phyloP scores from a whole-genome alignment of 2,329 filamentous ascomycete species.

The Ophiostoma triangulosporum region DNA sequence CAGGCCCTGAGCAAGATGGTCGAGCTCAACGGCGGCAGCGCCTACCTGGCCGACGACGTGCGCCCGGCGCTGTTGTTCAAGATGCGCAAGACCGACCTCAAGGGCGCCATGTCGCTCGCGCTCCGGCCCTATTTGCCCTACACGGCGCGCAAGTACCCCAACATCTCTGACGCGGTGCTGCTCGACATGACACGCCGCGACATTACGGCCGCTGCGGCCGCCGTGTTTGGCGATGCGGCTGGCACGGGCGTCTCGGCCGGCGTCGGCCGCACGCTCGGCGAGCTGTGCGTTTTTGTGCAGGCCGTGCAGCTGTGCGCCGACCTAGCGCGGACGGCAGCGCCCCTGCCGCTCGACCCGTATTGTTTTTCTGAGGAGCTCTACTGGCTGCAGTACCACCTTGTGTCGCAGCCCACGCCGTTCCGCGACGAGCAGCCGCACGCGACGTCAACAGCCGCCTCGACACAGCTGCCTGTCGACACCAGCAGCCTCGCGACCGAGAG shows the following conservation, averaged over 20 bases:
- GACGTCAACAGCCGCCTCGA: neutral
- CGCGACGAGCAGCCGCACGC: slow-evolving; percentile 11
- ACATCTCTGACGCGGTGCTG: slow-evolving; percentile 16
- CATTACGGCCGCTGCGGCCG: slow-evolving; percentile 10
- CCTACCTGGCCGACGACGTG: slow-evolving; percentile 5
- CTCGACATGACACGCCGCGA: slow-evolving; percentile 10
- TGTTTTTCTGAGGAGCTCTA: slow-evolving; percentile 22
- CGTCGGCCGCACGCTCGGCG: slow-evolving; percentile 17
- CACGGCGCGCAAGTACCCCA: slow-evolving; percentile 14
- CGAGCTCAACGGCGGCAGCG: slow-evolving; percentile 17
- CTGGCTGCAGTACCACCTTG: slow-evolving; percentile 18
- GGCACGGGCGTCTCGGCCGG: slow-evolving; percentile 15
- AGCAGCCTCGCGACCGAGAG: slow-evolving; percentile 12
- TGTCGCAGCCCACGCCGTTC: slow-evolving; percentile 18
- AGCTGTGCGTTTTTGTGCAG: slow-evolving; percentile 18
- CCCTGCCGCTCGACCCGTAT: slow-evolving; percentile 18
- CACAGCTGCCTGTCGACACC: slow-evolving; percentile 13
- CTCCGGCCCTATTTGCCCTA: slow-evolving; percentile 22
- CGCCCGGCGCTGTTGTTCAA: slow-evolving; percentile 13
- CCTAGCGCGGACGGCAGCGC: slow-evolving; percentile 7
- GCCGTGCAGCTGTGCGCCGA: slow-evolving; percentile 15
- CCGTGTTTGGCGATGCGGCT: slow-evolving; percentile 14
- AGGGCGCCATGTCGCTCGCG: slow-evolving; percentile 21
- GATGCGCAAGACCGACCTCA: slow-evolving; percentile 22
- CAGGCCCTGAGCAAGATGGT: slow-evolving; percentile 21